These are phyloP conservation scores for Xerophyta viscosa DNA, from an alignment of 106 monocot genomes.

Conservation along the genomic window DNA sequence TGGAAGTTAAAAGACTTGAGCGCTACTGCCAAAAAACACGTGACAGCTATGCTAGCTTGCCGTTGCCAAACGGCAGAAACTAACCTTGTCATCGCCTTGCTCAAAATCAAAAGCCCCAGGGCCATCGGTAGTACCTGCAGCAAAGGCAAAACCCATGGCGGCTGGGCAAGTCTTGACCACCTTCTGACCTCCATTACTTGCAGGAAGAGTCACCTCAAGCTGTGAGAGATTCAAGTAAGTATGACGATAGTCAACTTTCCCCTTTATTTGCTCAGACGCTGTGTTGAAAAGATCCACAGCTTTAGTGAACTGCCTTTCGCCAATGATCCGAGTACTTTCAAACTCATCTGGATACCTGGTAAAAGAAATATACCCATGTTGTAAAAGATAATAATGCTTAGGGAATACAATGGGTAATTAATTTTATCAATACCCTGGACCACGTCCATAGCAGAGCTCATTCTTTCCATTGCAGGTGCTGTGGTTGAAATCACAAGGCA, in stretches of 20 bases:
- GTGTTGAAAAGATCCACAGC: constrained; percentile 19
- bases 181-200: constrained; percentile 4
- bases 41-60: no score
- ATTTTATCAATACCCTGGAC: constrained; percentile 15
- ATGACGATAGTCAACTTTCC: constrained; percentile 22
- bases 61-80: neutral
- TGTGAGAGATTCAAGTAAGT: constrained; percentile 17
- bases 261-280: constrained; percentile 20
- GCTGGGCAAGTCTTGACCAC: constrained; percentile 24
- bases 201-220: constrained; percentile 7
- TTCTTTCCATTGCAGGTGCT: constrained; percentile 20
- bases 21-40: no score
- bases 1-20: neutral
- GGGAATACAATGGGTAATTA: neutral
- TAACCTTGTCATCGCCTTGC: constrained; percentile 29
- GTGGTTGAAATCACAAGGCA: constrained; percentile 29
- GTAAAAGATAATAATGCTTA: no score
- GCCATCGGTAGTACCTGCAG: constrained; percentile 30
- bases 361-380: no score
- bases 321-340: constrained; percentile 28
- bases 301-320: constrained; percentile 21
- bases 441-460: constrained; percentile 20
- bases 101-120: constrained; percentile 25
- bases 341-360: constrained; percentile 28
- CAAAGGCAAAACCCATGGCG: constrained; percentile 22